phyloP scores from a whole-genome alignment of 768 basidiomycete genomes.

The Obba rivulosa region DNA sequence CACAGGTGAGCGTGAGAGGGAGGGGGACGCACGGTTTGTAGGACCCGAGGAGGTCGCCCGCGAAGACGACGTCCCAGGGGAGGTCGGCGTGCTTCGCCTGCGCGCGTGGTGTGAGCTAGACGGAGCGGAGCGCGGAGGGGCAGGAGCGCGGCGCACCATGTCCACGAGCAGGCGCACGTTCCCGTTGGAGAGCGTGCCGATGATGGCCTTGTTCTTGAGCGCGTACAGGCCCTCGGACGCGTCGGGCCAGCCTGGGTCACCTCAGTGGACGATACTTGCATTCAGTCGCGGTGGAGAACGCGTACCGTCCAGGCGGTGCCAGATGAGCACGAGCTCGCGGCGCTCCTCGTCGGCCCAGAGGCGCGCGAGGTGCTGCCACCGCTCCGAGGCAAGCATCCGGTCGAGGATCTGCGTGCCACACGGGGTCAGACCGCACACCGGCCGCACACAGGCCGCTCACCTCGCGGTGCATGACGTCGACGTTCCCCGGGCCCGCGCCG shows the following conservation, averaged over 20 bases:
- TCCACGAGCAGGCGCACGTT: constrained; percentile 56
- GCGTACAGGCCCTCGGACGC: constrained; percentile 39
- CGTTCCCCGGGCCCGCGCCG: constrained; percentile 41
- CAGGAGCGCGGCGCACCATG: constrained; percentile 35
- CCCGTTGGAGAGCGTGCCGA: constrained; percentile 58
- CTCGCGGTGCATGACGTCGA: constrained; percentile 54
- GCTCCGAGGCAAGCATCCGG: constrained; percentile 39
- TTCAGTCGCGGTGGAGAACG: neutral
- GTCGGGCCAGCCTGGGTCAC: constrained; percentile 51
- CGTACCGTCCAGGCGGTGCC: constrained; percentile 58
- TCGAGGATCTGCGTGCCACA: constrained; percentile 45
- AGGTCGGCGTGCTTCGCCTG: constrained; percentile 58
- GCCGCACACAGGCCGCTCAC: constrained; percentile 20
- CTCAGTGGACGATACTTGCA: neutral
- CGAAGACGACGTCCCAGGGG: constrained; percentile 62
- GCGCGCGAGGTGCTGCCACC: constrained; percentile 46
- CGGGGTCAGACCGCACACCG: neutral
- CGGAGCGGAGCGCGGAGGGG: neutral
- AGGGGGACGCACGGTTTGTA: constrained; percentile 54
- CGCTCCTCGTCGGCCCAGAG: constrained; percentile 41
- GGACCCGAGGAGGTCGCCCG: constrained; percentile 51
- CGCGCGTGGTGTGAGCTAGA: neutral
- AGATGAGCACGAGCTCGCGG: constrained; percentile 40
- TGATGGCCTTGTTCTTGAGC: constrained; percentile 45
- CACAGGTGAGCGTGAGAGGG: neutral